Base-by-base conservation (phyloP, 2,329 filamentous ascomycete genomes). In the Penicillium sp. region DNA sequence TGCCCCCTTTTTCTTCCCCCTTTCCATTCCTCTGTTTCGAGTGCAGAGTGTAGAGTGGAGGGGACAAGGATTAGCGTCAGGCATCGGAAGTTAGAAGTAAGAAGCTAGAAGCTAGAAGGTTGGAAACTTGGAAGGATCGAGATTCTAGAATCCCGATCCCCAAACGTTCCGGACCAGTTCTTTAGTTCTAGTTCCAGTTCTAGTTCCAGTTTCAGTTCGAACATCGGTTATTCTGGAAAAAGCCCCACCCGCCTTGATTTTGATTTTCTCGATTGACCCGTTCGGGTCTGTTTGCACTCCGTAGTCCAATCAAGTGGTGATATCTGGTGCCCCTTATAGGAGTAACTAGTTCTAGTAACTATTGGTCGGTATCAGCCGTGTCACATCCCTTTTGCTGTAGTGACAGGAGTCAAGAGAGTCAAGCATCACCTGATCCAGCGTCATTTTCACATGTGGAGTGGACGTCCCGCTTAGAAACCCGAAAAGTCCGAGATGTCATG, bases 161-260 rank as follows among this genome's bases (percentile, higher is more conserved):
- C n/a, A 18, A 28, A 20, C 18, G 18, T 20, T 20, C 18, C 18
- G 18, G 18, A 20, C 18, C 18, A 20, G 18, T 3, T 20, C 40
- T n/a, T n/a, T 1, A 20, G 18, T 3, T 20, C 18, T 4, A 20
- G 23, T 13, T 27, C 29, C 40, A 14, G 26, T 18, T 23, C 40
- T 39, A 6, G 16, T 20, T 37, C 38, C 24, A 38, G 34, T 27
- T 27, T 10, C 26, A 13, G 29, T 32, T 32, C 23, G 8, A 37
- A 16, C 32, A 36, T 44, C 36, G 47, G 39, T 50, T 50, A 44
- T 58, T 58, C 55, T 54, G 52, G 54, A 52, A 54, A n/a, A 52
- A 36, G 40, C 46, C 47, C 54, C 53, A 50, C 47, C 36, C 34
- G 35, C 44, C 39, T 51, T 45, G 18, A 20, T 20, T 20, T 20